Conservation (phyloP, 1,284 basidiomycete species). For the Golubevia sp. region DNA sequence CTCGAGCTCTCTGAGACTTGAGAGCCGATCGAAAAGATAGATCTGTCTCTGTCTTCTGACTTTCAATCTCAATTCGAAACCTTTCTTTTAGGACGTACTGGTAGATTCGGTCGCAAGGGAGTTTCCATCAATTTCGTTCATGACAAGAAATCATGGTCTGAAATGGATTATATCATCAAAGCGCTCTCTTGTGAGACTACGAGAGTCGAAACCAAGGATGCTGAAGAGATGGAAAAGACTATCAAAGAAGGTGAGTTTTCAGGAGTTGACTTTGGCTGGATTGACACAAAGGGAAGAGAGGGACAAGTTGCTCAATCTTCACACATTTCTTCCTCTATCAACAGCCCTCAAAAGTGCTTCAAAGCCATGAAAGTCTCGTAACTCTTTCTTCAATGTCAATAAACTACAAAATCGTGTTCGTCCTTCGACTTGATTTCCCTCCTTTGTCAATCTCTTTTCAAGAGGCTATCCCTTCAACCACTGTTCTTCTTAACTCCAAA, state of each 20-base stretch:
- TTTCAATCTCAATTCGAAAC: too few relatives aligned
- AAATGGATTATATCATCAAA: constrained; percentile 56
- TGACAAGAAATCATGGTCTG: constrained; percentile 45
- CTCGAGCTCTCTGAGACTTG: neutral
- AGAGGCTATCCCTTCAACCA: too few relatives aligned
- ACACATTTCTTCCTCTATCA: neutral
- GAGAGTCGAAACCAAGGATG: constrained; percentile 50
- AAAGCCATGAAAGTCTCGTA: too few relatives aligned
- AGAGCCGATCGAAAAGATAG: too few relatives aligned
- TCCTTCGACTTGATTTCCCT: too few relatives aligned
- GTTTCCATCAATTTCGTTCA: constrained; percentile 61
- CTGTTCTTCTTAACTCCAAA: too few relatives aligned
- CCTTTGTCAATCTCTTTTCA: too few relatives aligned
- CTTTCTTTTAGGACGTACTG: constrained; percentile 31
- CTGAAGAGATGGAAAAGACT: constrained; percentile 58
- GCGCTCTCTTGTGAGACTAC: constrained; percentile 51
- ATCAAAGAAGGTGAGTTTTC: constrained; percentile 35
- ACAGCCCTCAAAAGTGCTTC: too few relatives aligned
- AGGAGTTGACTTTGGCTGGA: neutral
- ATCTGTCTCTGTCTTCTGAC: too few relatives aligned
- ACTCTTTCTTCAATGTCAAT: too few relatives aligned
- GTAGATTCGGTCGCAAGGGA: constrained; percentile 58
- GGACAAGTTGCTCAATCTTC: too few relatives aligned
- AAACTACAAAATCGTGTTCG: too few relatives aligned
- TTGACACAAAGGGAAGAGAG: neutral